Base-by-base conservation (phyloP, 2,329 filamentous ascomycete species). In the Paramyrothecium sp. region DNA sequence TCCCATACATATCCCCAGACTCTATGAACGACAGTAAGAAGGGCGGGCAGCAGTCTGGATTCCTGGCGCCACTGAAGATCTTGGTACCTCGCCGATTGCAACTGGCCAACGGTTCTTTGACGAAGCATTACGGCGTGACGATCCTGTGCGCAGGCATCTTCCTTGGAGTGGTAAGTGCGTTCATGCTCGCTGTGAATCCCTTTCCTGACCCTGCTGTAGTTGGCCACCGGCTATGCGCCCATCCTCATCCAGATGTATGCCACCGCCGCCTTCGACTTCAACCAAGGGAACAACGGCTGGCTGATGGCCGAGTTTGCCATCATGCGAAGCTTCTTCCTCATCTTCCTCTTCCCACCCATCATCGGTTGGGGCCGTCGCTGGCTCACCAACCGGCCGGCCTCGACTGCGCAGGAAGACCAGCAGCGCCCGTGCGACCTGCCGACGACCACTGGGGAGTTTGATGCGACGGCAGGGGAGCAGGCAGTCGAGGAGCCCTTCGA, bases 211-310 rank as follows among this genome's bases (percentile, higher is more conserved):
- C 5, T 19, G 3, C 26, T 3, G 20, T 55, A 81, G 66, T 77
- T 90, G 2, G 87, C 88, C 0, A 90, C 88, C 0, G 87, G 86
- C 2, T 91, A 89, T 56, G 86, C 88, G 0, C 84, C 86, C 0
- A 76, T 84, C 0, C 72, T 91, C 0, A 78, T 86, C 33, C 83
- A 86, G 60, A 79, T 86, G 75, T 86, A 85, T 56, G 81, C 81
- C 2, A 85, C 83, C 0, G 78, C 82, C 1, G 74, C 73, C 0
- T 86, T 85, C 60, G 73, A 76, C 57, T 86, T 86, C 57, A 73
- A 73, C 51, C 83, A 83, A n/a, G 76, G 71, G 1, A 76, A 84
- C 54, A 86, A 86, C 56, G 82, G 82, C 7, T 81, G 75, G 68
- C 75, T 86, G 47, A 84, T 85, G 78, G 80, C 81, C 0, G 80